Evolutionary conservation across 768 basidiomycete genomes (phyloP).

Genomic region (Leucocoprinus sp.): DNA sequence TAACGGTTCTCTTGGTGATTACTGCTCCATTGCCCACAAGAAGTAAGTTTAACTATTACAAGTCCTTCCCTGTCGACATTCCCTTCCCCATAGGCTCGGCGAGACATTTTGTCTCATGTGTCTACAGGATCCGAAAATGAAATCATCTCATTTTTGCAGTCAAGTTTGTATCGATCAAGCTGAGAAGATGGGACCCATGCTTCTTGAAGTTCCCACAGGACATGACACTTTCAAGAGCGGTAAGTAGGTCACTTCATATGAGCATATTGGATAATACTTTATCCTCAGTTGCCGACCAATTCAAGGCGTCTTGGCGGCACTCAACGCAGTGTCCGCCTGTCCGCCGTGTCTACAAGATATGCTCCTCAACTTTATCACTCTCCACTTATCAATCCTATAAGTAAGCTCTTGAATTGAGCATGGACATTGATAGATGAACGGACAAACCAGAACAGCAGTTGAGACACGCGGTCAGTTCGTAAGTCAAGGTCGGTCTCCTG

Average conservation of each 20-base stretch:
- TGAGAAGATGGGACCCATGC: constrained; percentile 43
- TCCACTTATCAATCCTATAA: constrained; percentile 54
- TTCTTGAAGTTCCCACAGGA: constrained; percentile 50
- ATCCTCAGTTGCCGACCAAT: constrained; percentile 49
- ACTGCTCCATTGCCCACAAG: constrained; percentile 45
- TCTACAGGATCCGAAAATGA: constrained; percentile 43
- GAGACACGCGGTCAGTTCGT: constrained; percentile 55
- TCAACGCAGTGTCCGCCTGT: constrained; percentile 48
- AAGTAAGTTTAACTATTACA: constrained; percentile 25
- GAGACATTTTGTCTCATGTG: constrained; percentile 55
- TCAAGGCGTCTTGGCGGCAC: constrained; percentile 65
- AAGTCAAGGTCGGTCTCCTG: constrained; percentile 43
- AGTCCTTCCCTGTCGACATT: neutral
- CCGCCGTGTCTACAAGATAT: constrained; percentile 55
- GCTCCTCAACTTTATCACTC: constrained; percentile 38
- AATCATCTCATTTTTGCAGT: constrained; percentile 56
- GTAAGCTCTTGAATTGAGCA: constrained; percentile 23
- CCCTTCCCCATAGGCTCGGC: constrained; percentile 24
- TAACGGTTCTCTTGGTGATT: constrained; percentile 33
- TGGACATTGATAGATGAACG: neutral
- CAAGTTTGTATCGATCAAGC: constrained; percentile 46
- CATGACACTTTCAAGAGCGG: constrained; percentile 63
- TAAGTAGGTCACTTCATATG: constrained; percentile 21
- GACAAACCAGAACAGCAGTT: constrained; percentile 36
- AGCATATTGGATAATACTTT: neutral